Evolutionary conservation across 139 green algal genomes (phyloP), one percentile per base, ranked within the genome.

Genomic region (Chlamydomonas sp.): DNA sequence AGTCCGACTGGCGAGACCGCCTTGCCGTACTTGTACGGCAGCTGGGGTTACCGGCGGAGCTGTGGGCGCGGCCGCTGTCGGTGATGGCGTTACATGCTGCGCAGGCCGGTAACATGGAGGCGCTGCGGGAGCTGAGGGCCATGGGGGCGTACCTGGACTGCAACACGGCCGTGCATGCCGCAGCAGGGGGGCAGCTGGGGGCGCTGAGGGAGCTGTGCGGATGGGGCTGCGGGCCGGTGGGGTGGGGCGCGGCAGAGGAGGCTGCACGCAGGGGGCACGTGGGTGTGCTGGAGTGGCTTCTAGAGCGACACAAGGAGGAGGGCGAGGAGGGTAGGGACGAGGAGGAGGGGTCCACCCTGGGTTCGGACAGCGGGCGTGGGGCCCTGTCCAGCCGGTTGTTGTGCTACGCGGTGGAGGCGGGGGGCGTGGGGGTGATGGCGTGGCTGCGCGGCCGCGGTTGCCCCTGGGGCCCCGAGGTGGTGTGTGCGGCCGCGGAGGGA

Each of bases 281-380:
- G 31, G n/a, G 9, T 6, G 66, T 84, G 64, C 63, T 84, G 20
- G 5, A 49, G n/a, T 84, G 79, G 79, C 79, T 84, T 63, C 9
- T 76, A 64, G 79, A 84, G 63, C 58, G 75, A 9, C 58, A 4
- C 57, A 10, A 58, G 58, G n/a, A 66, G 58, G 58, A n/a, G 58
- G 58, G 60, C n/a, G n/a, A 4, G 75, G 58, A 3, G 14, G 2
- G 77, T 15, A 16, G n/a, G 2, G 17, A 18, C 2, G 12, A 64
- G 77, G 59, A 81, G 77, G 7, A 71, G 77, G 31, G 31, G 31
- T 49, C 31, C 31, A 49, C 31, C 31, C 31, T 49, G 31, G 31
- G 31, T 49, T 49, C 31, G 31, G 31, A 49, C 31, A 49, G 31
- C 31, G 31, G 31, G 31, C 31, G 5, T 68, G 59, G 49, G 12